phyloP scores from a whole-genome alignment of 1,284 basidiomycete genomes.

The Papiliotrema nemorosa region DNA sequence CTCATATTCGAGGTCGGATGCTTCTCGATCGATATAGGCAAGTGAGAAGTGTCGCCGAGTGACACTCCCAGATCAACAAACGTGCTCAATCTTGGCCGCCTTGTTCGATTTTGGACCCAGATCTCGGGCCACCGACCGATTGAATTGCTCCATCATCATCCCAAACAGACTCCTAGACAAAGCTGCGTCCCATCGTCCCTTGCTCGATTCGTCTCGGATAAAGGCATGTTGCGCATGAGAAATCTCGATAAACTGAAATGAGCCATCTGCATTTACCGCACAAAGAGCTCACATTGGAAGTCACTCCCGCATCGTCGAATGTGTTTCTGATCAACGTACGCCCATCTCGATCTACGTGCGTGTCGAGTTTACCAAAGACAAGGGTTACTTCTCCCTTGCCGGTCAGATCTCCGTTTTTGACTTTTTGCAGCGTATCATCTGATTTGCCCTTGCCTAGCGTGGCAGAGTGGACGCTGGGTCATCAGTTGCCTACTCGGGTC shows the following conservation, averaged over 20 bases:
- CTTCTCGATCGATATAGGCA: no score
- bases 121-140: constrained; percentile 75
- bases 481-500: no score
- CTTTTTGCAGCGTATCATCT: constrained; percentile 70
- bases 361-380: constrained; percentile 87
- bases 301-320: constrained; percentile 71
- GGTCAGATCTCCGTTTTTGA: constrained; percentile 68
- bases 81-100: constrained; percentile 61
- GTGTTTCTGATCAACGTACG: constrained; percentile 75
- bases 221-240: constrained; percentile 95
- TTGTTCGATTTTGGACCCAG: constrained; percentile 62
- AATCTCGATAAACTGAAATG: constrained; percentile 76
- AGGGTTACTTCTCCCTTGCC: constrained; percentile 80
- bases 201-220: constrained; percentile 82
- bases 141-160: constrained; percentile 91
- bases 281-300: constrained; percentile 57
- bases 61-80: no score
- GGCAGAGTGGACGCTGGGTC: constrained; percentile 64
- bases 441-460: constrained; percentile 76
- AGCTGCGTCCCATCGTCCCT: constrained; percentile 90
- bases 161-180: constrained; percentile 73
- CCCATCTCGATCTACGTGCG: constrained; percentile 79
- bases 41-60: no score
- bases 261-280: not conserved
- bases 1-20: not conserved